Conservation (phyloP, 306 rosid genomes). For the Vigna mungo region DNA sequence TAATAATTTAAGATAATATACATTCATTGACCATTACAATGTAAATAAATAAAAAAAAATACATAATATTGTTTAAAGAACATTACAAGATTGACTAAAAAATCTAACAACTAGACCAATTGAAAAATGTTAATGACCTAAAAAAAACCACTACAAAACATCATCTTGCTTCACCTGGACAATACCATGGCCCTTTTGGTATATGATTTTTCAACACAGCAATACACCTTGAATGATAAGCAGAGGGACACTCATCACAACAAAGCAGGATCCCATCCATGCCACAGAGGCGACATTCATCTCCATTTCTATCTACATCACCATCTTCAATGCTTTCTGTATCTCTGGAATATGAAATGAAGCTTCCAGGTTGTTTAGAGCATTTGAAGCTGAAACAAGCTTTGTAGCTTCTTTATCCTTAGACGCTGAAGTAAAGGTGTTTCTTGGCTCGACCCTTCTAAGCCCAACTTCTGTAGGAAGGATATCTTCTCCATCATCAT, state of each 20-base stretch:
- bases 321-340: conserved; percentile 52
- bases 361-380: conserved; percentile 51
- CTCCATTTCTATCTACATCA: conserved; percentile 79
- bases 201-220: conserved; percentile 82
- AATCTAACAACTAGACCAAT: too few relatives aligned
- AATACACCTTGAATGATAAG: conserved; percentile 95
- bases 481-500: conserved; percentile 70
- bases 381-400: conserved; percentile 50
- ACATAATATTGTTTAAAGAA: too few relatives aligned
- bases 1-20: too few relatives aligned
- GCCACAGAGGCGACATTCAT: conserved; percentile 95
- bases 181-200: conserved; percentile 96
- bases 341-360: conserved; percentile 44
- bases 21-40: too few relatives aligned
- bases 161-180: conserved; percentile 55
- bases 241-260: conserved; percentile 98
- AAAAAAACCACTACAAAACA: too few relatives aligned
- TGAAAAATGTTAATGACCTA: too few relatives aligned
- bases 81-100: too few relatives aligned
- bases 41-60: too few relatives aligned
- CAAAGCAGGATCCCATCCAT: conserved; percentile 97
- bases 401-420: conserved; percentile 67
- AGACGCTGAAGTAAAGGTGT: conserved; percentile 69
- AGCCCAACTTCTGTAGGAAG: conserved; percentile 64
- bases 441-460: conserved; percentile 76